Evolutionary conservation across 352 stramenopile species (phyloP).

Genomic region (Pythium sp.): DNA sequence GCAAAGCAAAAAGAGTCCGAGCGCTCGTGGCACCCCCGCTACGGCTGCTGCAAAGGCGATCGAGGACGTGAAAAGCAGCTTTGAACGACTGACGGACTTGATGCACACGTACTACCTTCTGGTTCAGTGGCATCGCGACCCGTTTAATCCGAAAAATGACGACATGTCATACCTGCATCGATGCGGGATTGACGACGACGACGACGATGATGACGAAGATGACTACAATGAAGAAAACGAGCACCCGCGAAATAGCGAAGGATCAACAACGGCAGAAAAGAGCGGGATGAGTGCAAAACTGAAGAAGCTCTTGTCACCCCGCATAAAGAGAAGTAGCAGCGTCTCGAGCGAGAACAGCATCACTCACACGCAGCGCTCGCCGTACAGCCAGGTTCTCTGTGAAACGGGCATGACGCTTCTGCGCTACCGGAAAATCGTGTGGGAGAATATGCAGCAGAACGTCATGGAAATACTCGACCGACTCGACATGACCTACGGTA

Average conservation of each 20-base stretch:
- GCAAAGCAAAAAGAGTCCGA: background rate
- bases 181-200: constrained; percentile 77
- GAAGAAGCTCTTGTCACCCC: constrained; percentile 25
- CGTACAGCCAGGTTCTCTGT: constrained; percentile 68
- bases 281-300: constrained; percentile 16
- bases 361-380: constrained; percentile 24
- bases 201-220: constrained; percentile 69
- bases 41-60: constrained; percentile 39
- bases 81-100: constrained; percentile 71
- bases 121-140: constrained; percentile 87
- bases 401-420: constrained; percentile 77
- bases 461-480: constrained; percentile 70
- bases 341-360: constrained; percentile 23
- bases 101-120: constrained; percentile 90
- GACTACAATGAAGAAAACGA: constrained; percentile 44
- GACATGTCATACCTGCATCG: constrained; percentile 71
- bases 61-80: constrained; percentile 56
- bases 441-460: constrained; percentile 85
- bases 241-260: constrained; percentile 9
- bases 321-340: constrained; percentile 34
- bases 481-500: constrained; percentile 72
- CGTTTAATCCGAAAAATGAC: constrained; percentile 80
- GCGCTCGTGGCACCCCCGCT: constrained; percentile 1
- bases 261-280: constrained; percentile 13
- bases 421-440: constrained; percentile 82